Evolutionary conservation across 2,329 filamentous ascomycete genomes (phyloP).

Genomic region (Hawksworthiomyces lignivorus): DNA sequence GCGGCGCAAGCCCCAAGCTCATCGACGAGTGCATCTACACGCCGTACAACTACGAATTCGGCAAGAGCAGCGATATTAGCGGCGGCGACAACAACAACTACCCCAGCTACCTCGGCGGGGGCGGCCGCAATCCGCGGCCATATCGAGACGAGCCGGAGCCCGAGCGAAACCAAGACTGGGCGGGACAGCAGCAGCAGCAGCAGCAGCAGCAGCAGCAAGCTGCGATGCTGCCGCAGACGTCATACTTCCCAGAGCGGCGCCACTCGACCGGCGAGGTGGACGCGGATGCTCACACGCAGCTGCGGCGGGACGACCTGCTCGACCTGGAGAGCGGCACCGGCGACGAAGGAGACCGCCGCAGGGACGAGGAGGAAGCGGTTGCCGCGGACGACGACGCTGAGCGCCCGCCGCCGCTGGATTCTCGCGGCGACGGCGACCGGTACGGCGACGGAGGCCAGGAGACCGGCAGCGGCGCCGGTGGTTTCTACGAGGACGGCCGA

Average conservation of each 20-base stretch:
- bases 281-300: constrained; percentile 47
- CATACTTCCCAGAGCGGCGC: constrained; percentile 52
- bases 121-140: constrained; percentile 18
- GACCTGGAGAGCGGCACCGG: constrained; percentile 40
- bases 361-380: constrained; percentile 21
- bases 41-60: constrained; percentile 65
- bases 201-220: constrained; percentile 21
- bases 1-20: constrained; percentile 77
- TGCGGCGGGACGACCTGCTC: constrained; percentile 44
- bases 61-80: constrained; percentile 2
- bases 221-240: constrained; percentile 20
- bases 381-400: constrained; percentile 18
- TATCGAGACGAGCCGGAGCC: constrained; percentile 21
- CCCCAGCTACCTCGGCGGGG: constrained; percentile 6
- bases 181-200: constrained; percentile 17
- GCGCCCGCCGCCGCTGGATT: constrained; percentile 14
- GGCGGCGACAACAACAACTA: constrained; percentile 30
- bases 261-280: constrained; percentile 71
- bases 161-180: constrained; percentile 24
- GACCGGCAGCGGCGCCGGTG: neutral
- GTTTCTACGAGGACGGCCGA: constrained; percentile 1
- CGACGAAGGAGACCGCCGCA: constrained; percentile 23
- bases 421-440: constrained; percentile 24
- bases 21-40: constrained; percentile 99
- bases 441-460: constrained; percentile 27